Percentiles rank a stretch among this genome's conserved stretches.
Conservation (phyloP, 2,329 filamentous ascomycete species). For the Sclerotinia glacialis region DNA sequence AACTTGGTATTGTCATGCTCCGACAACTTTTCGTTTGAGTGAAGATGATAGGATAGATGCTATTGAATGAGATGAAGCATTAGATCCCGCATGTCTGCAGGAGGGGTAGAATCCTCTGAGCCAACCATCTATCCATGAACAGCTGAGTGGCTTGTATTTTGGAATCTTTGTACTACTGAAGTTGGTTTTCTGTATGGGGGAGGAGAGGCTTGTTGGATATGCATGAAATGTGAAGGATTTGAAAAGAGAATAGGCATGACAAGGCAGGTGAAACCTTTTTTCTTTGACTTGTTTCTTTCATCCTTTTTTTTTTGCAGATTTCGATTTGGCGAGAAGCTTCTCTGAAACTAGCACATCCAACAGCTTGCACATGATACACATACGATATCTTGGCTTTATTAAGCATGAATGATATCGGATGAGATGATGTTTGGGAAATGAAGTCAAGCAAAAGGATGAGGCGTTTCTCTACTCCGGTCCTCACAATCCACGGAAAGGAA, state of each 20-base stretch:
- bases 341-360: neutral
- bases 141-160: constrained; percentile 10
- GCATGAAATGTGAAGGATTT: neutral
- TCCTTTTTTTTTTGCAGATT: neutral
- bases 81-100: neutral
- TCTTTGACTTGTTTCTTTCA: neutral
- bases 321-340: neutral
- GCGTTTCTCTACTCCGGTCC: neutral
- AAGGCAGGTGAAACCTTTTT: constrained; percentile 8
- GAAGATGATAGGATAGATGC: neutral
- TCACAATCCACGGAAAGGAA: neutral
- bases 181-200: neutral
- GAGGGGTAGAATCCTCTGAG: constrained; percentile 3
- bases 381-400: neutral
- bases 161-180: neutral
- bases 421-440: neutral
- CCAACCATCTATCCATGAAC: constrained; percentile 13
- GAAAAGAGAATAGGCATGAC: neutral
- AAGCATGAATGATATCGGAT: neutral
- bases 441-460: neutral
- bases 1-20: neutral
- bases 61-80: constrained; percentile 9
- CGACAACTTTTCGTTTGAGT: neutral
- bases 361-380: neutral
- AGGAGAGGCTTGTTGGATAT: neutral